phyloP scores from a whole-genome alignment of 2,329 filamentous ascomycete species.

The Plectosphaerella sp. region DNA sequence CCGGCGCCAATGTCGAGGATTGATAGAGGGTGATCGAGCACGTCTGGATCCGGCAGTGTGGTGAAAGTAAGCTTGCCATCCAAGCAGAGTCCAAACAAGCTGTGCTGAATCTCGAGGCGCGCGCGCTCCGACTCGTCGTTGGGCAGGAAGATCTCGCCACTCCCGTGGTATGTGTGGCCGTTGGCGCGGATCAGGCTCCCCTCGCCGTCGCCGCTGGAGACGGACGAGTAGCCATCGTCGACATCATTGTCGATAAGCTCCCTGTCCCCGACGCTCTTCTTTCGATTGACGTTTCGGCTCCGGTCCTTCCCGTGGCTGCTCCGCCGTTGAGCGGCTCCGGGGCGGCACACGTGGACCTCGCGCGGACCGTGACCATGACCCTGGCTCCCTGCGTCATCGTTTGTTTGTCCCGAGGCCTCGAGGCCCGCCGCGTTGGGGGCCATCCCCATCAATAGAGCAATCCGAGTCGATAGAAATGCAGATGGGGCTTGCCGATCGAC shows the following conservation, averaged over 20 bases:
- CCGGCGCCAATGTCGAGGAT: slow-evolving; percentile 39
- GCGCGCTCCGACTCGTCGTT: slow-evolving; percentile 27
- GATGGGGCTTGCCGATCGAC: background rate
- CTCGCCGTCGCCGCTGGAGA: slow-evolving; percentile 22
- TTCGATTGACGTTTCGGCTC: background rate
- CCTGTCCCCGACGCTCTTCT: slow-evolving; percentile 1
- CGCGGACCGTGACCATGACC: slow-evolving; percentile 3
- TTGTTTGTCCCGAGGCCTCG: background rate
- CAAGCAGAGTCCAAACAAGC: slow-evolving; percentile 28
- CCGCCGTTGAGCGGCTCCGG: background rate
- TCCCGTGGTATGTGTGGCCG: slow-evolving; percentile 30
- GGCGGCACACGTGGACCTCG: background rate
- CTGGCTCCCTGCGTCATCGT: background rate
- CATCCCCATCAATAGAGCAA: background rate
- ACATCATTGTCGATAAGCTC: slow-evolving; percentile 17
- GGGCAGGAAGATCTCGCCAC: slow-evolving; percentile 25
- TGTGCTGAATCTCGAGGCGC: slow-evolving; percentile 25
- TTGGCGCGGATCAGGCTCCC: slow-evolving; percentile 26
- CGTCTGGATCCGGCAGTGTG: slow-evolving; percentile 18
- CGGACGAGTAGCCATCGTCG: slow-evolving; percentile 22
- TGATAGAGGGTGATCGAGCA: slow-evolving; percentile 9
- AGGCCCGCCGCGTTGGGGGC: background rate
- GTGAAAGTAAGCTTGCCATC: slow-evolving; percentile 23
- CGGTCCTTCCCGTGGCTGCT: background rate
- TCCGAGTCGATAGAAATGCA: background rate